A percentile compares a stretch with the other conserved stretches of the same genome.
Evolutionary conservation across 805 yeast species (phyloP).

Genomic region (Candida gorgasii): DNA sequence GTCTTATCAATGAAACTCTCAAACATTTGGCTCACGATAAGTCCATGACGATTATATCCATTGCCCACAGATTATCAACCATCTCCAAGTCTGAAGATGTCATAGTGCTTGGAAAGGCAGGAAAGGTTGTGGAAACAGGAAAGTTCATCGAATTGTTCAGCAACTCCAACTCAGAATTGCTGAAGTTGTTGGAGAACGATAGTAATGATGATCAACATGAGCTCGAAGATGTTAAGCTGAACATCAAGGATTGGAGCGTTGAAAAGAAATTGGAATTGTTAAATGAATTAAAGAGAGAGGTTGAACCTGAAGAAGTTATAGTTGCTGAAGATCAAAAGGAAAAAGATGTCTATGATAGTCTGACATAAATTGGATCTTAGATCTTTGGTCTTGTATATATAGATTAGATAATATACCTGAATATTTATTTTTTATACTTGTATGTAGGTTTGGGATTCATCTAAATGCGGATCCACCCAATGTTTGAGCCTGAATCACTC

Average conservation of each 20-base stretch:
- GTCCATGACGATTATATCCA: constrained; percentile 43
- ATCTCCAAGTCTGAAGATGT: constrained; percentile 47
- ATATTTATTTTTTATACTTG: no score
- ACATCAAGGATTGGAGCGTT: constrained; percentile 3
- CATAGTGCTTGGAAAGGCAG: constrained; percentile 43
- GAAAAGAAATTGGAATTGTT: constrained; percentile 39
- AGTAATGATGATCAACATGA: constrained; percentile 7
- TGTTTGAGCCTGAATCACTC: no score
- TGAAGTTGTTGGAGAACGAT: constrained; percentile 36
- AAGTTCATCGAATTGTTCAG: constrained; percentile 41
- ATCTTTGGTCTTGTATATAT: constrained; percentile 8
- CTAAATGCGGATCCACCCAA: no score
- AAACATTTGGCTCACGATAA: constrained; percentile 38
- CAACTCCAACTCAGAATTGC: constrained; percentile 41
- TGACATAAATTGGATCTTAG: no score
- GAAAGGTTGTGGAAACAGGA: constrained; percentile 43
- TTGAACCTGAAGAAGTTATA: constrained; percentile 2
- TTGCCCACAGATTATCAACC: constrained; percentile 47
- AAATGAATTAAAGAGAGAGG: constrained; percentile 25
- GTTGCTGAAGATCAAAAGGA: constrained; percentile 27
- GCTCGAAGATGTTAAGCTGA: constrained; percentile 15
- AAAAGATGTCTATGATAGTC: constrained; percentile 13
- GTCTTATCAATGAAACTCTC: constrained; percentile 42
- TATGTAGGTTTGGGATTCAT: no score
- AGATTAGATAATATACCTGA: no score